Evolutionary conservation across 495 filamentous ascomycete species (phyloP).

Genomic region (Platismatia glauca): DNA sequence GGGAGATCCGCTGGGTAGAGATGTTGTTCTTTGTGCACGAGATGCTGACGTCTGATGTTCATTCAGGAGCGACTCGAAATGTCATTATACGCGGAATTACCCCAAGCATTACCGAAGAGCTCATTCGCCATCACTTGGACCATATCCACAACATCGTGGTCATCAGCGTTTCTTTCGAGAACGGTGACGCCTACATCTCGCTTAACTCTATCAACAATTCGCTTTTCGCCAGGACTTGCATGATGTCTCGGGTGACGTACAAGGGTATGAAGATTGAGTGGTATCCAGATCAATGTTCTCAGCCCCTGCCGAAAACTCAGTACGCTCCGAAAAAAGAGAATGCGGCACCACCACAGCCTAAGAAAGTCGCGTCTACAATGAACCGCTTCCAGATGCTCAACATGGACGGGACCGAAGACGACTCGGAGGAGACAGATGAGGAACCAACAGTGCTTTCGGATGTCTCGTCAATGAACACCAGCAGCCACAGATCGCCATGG

Average conservation of each 20-base stretch:
- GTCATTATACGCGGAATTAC: conserved; percentile 54
- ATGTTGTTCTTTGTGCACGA: neutral
- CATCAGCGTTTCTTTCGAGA: conserved; percentile 51
- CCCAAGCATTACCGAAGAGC: conserved; percentile 50
- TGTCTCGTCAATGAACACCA: conserved; percentile 17
- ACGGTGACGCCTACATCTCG: conserved; percentile 53
- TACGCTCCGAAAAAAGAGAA: conserved; percentile 30
- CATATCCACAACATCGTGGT: conserved; percentile 75
- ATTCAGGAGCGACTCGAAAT: conserved; percentile 64
- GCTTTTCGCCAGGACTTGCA: conserved; percentile 64
- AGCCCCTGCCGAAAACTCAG: conserved; percentile 40
- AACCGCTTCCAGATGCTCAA: conserved; percentile 63
- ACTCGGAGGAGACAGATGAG: conserved; percentile 19
- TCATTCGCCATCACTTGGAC: conserved; percentile 65
- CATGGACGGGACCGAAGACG: conserved; percentile 36
- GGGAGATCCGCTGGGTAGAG: neutral
- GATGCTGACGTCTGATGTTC: neutral
- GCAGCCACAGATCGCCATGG: conserved; percentile 19
- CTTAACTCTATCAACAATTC: conserved; percentile 74
- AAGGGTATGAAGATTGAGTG: conserved; percentile 65
- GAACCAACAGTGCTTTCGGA: conserved; percentile 10
- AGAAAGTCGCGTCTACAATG: conserved; percentile 30
- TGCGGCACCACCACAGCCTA: conserved; percentile 23
- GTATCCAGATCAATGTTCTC: conserved; percentile 65
- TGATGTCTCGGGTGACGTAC: conserved; percentile 69